These are phyloP conservation scores for Aspergillus pseudoterreus DNA, from an alignment of 2,329 filamentous ascomycete genomes.

Conservation along the genomic window DNA sequence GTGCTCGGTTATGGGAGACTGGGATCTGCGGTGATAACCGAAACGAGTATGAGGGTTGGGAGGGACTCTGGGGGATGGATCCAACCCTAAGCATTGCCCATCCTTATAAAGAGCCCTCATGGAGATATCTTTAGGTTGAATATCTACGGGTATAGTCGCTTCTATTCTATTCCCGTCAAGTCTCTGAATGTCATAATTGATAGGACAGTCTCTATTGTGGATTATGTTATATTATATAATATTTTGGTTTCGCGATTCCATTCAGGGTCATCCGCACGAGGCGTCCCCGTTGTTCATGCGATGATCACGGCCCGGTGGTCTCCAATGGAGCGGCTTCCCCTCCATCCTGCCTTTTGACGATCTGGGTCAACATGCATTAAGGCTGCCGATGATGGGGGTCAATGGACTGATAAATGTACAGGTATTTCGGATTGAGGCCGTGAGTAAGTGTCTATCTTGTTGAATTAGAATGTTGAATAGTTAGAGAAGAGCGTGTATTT, in stretches of 20 bases:
- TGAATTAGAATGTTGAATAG: neutral
- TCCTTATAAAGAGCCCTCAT: neutral
- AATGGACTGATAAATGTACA: neutral
- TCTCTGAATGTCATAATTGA: too few relatives aligned
- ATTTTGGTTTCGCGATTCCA: neutral
- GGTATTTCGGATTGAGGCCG: neutral
- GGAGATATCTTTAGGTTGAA: neutral
- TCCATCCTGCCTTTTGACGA: neutral
- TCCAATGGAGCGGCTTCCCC: neutral
- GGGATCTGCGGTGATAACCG: neutral
- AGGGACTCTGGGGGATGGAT: neutral
- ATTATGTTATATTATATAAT: too few relatives aligned
- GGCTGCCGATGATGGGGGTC: neutral
- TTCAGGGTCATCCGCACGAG: neutral
- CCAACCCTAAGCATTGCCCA: neutral
- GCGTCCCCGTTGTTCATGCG: neutral
- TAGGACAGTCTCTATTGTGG: too few relatives aligned
- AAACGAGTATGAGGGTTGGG: neutral
- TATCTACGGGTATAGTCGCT: neutral
- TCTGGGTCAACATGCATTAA: neutral
- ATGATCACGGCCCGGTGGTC: neutral
- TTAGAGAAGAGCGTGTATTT: neutral
- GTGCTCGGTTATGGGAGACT: neutral
- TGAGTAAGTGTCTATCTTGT: too few relatives aligned
- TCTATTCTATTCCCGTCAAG: neutral